Conservation (phyloP, 2,329 filamentous ascomycete genomes). For the Stagonosporopsis chrysanthemi region DNA sequence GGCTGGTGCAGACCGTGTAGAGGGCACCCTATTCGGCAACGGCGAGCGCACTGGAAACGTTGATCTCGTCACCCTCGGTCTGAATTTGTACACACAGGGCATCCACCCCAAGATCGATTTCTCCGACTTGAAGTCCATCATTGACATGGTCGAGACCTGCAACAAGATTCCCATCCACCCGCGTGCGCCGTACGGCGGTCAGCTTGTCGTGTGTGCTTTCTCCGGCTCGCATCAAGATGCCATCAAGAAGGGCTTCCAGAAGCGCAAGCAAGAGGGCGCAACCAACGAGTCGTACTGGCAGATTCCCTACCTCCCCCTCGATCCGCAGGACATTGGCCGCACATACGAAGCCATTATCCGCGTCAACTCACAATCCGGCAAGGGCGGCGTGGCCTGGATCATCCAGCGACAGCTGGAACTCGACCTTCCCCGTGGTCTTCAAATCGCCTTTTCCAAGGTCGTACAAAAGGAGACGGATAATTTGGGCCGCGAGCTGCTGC, state of each 20-base stretch:
- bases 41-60: constrained; percentile 96
- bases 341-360: constrained; percentile 98
- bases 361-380: constrained; percentile 95
- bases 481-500: constrained; percentile 82
- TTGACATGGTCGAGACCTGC: constrained; percentile 87
- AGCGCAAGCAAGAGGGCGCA: constrained; percentile 68
- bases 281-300: constrained; percentile 76
- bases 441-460: constrained; percentile 87
- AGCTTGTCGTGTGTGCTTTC: constrained; percentile 91
- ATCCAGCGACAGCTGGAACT: constrained; percentile 88
- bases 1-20: constrained; percentile 93
- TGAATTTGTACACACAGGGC: constrained; percentile 96
- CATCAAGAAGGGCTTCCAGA: constrained; percentile 87
- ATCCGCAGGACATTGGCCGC: constrained; percentile 90
- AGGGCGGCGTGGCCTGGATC: constrained; percentile 94
- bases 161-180: constrained; percentile 95
- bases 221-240: constrained; percentile 93
- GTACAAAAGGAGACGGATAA: constrained; percentile 84
- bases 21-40: constrained; percentile 93
- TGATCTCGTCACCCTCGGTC: constrained; percentile 87
- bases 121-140: constrained; percentile 84
- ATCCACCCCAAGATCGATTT: constrained; percentile 87
- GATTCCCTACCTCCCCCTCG: constrained; percentile 90
- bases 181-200: constrained; percentile 87
- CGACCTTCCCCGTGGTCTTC: constrained; percentile 89